These are phyloP conservation scores for Mortierella antarctica DNA, from an alignment of 192 early-diverging fungal genomes.

Conservation along the genomic window DNA sequence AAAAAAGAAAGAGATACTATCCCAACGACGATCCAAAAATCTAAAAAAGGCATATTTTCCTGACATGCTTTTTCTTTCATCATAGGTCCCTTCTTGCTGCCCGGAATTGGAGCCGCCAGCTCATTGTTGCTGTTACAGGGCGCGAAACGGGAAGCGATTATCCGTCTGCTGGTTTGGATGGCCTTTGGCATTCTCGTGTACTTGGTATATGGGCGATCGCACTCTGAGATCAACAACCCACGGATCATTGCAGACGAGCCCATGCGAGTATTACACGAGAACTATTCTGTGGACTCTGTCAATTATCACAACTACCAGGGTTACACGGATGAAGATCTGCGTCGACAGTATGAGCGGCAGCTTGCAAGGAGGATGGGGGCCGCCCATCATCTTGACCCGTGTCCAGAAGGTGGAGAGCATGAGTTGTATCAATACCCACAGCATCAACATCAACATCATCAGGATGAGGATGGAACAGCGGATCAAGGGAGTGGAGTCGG, in stretches of 20 bases:
- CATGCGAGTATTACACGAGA: conserved; percentile 37
- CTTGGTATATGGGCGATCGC: conserved; percentile 68
- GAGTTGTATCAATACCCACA: conserved; percentile 2
- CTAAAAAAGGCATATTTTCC: not conserved
- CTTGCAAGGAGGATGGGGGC: conserved; percentile 13
- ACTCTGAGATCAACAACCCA: conserved; percentile 67
- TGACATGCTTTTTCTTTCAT: conserved; percentile 10
- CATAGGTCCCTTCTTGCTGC: conserved; percentile 67
- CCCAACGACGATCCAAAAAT: not conserved
- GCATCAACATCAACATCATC: not conserved
- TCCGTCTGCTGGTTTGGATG: conserved; percentile 84
- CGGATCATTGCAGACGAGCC: conserved; percentile 15
- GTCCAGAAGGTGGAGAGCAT: not conserved
- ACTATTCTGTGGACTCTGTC: conserved; percentile 9
- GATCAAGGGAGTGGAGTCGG: conserved; percentile 1
- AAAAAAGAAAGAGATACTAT: not conserved
- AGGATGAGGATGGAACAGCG: conserved; percentile 1
- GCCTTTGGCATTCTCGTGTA: conserved; percentile 85
- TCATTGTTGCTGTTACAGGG: conserved; percentile 74
- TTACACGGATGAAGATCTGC: conserved; percentile 28
- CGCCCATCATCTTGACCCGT: not conserved
- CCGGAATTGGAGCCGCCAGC: conserved; percentile 68
- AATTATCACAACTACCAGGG: conserved; percentile 12
- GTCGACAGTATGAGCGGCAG: conserved; percentile 35
- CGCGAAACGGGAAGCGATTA: conserved; percentile 72